These are phyloP conservation scores for Globisporangium perplexum DNA, from an alignment of 352 stramenopile species.

Conservation along the genomic window DNA sequence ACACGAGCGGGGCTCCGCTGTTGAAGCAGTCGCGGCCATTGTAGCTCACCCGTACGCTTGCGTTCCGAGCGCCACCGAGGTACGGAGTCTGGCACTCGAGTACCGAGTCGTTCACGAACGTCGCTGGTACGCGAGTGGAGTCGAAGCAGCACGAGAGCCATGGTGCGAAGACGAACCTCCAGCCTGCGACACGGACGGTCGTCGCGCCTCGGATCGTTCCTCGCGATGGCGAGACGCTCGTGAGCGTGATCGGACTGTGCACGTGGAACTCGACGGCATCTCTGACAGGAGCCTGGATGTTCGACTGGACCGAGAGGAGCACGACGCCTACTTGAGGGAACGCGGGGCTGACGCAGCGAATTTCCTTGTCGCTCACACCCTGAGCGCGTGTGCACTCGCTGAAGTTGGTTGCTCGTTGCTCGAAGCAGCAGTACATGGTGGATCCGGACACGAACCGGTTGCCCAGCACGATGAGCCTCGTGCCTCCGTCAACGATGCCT, in stretches of 20 bases:
- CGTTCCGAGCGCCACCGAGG: constrained; percentile 12
- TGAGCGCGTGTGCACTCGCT: constrained; percentile 17
- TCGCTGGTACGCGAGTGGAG: constrained; percentile 32
- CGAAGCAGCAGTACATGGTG: constrained; percentile 55
- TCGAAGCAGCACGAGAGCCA: constrained; percentile 68
- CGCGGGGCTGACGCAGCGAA: constrained; percentile 24
- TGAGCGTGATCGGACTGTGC: constrained; percentile 22
- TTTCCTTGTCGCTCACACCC: constrained; percentile 26
- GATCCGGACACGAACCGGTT: constrained; percentile 35
- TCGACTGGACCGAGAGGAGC: constrained; percentile 20
- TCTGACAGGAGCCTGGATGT: constrained; percentile 2
- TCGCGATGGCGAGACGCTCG: constrained; percentile 17
- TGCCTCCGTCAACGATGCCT: constrained; percentile 23
- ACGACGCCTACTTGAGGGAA: constrained; percentile 12
- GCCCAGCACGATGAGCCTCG: constrained; percentile 28
- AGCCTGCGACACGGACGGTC: constrained; percentile 30
- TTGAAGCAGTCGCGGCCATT: constrained; percentile 63
- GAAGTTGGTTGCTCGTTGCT: neutral
- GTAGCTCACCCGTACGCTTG: constrained; percentile 35
- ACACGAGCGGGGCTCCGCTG: constrained; percentile 18
- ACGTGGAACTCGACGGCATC: constrained; percentile 19
- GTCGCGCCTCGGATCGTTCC: constrained; percentile 38
- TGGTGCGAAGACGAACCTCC: constrained; percentile 43
- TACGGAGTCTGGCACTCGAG: constrained; percentile 49
- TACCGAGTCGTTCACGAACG: constrained; percentile 57